Conservation (phyloP, 1,284 basidiomycete species). For the Naganishia sp. region DNA sequence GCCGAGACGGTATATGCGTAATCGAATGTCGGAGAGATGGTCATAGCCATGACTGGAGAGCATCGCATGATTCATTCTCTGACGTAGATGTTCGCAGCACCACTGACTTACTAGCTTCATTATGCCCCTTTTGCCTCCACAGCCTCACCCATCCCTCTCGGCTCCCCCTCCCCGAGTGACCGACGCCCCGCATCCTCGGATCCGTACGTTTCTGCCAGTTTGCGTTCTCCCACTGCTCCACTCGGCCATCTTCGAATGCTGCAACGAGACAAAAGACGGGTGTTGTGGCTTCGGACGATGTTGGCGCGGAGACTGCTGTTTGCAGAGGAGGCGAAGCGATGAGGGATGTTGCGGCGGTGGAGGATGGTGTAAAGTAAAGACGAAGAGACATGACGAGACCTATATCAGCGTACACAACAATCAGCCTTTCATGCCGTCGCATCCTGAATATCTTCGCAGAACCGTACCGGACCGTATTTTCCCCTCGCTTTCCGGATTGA, state of each 20-base stretch:
- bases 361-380: constrained; percentile 55
- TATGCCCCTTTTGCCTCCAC: constrained; percentile 71
- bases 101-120: constrained; percentile 67
- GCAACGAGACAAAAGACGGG: constrained; percentile 59
- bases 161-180: background rate
- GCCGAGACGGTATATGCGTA: constrained; percentile 78
- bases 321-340: constrained; percentile 43
- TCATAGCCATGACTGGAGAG: constrained; percentile 76
- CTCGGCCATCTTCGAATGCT: constrained; percentile 78
- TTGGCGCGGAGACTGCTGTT: constrained; percentile 35
- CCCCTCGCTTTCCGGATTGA: background rate
- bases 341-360: background rate
- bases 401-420: constrained; percentile 39
- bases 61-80: background rate
- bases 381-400: constrained; percentile 86
- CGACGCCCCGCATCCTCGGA: constrained; percentile 34
- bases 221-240: constrained; percentile 64
- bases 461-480: constrained; percentile 7
- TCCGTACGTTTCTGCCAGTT: constrained; percentile 31
- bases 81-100: constrained; percentile 6
- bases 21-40: constrained; percentile 62
- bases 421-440: background rate
- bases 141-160: constrained; percentile 63
- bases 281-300: background rate
- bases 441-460: too few species aligned